A percentile compares a stretch with the other conserved stretches of the same genome.
Conservation (phyloP, 2,329 filamentous ascomycete genomes). For the Neobulgaria alba region DNA sequence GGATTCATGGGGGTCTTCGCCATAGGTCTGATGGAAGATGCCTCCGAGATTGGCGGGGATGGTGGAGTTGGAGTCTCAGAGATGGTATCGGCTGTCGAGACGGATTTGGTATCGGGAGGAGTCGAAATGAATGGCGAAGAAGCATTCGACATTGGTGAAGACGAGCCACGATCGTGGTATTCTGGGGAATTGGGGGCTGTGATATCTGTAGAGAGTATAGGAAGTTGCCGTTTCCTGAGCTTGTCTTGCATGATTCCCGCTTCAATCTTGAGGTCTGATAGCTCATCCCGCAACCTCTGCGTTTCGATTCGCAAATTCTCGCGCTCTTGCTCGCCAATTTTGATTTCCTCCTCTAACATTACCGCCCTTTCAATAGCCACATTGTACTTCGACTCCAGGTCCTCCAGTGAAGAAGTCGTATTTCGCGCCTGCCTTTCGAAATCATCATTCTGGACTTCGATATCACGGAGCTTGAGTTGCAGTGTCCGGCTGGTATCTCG, state of each 20-base stretch:
- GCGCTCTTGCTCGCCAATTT: constrained; percentile 81
- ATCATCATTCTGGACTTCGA: constrained; percentile 96
- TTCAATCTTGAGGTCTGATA: constrained; percentile 90
- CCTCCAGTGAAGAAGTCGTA: constrained; percentile 90
- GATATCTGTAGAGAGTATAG: constrained; percentile 52
- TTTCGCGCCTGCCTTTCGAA: constrained; percentile 94
- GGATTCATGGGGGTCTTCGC: constrained; percentile 25
- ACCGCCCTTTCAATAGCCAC: constrained; percentile 85
- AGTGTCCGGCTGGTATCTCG: constrained; percentile 76
- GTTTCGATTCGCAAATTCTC: constrained; percentile 83
- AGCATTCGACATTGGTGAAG: constrained; percentile 78
- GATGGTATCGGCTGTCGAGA: constrained; percentile 46
- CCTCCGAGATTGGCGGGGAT: constrained; percentile 88
- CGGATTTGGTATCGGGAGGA: constrained; percentile 64
- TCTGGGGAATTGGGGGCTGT: constrained; percentile 59
- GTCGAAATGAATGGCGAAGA: constrained; percentile 88
- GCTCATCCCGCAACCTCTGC: constrained; percentile 81
- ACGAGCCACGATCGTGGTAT: constrained; percentile 61
- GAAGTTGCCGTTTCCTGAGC: constrained; percentile 64
- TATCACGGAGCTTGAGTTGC: constrained; percentile 80
- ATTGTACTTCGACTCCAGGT: constrained; percentile 96
- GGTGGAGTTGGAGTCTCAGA: constrained; percentile 74
- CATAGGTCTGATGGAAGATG: constrained; percentile 38
- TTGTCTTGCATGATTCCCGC: constrained; percentile 92
- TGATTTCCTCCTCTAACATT: constrained; percentile 92